These are phyloP conservation scores for Colletotrichum eremochloae DNA, from an alignment of 2,329 filamentous ascomycete species.

Conservation along the genomic window DNA sequence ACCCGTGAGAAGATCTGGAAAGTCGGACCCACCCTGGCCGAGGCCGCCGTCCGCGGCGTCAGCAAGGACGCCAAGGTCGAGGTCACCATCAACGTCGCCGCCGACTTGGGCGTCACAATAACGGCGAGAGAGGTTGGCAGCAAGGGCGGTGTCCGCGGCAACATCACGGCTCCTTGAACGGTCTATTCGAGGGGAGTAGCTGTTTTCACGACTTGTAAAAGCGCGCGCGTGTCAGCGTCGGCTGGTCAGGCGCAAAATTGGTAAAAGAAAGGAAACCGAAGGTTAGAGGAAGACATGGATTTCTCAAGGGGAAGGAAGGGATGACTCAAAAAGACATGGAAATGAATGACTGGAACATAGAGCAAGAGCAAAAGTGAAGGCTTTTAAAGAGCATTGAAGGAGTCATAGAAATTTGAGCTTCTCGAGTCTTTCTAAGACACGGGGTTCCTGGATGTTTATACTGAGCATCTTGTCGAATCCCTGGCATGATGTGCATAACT, in stretches of 20 bases:
- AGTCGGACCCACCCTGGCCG: slow-evolving; percentile 83
- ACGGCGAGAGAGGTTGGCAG: slow-evolving; percentile 88
- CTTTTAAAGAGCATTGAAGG: slow-evolving; percentile 33
- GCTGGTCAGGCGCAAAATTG: slow-evolving; percentile 25
- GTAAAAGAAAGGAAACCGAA: slow-evolving; percentile 11
- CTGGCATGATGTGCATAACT: slow-evolving; percentile 1
- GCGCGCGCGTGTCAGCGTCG: not conserved
- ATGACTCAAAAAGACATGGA: slow-evolving; percentile 17
- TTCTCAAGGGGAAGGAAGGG: not conserved
- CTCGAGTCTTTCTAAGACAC: not conserved
- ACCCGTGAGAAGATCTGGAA: slow-evolving; percentile 93
- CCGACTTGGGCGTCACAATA: slow-evolving; percentile 83
- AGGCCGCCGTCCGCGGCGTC: slow-evolving; percentile 84
- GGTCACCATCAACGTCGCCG: slow-evolving; percentile 89
- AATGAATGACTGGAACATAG: slow-evolving; percentile 34
- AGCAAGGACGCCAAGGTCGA: slow-evolving; percentile 94
- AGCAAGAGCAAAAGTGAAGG: slow-evolving; percentile 27
- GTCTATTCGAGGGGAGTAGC: not conserved
- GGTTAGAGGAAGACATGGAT: slow-evolving; percentile 21
- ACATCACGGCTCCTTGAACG: slow-evolving; percentile 51
- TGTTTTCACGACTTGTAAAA: slow-evolving; percentile 11
- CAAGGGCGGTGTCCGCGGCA: slow-evolving; percentile 85
- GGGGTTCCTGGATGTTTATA: not conserved
- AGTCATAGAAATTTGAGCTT: slow-evolving; percentile 22
- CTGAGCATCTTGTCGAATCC: not conserved